Evolutionary conservation across 371 early-diverging fungal genomes (phyloP).

Genomic region (Smittium mucronatum): DNA sequence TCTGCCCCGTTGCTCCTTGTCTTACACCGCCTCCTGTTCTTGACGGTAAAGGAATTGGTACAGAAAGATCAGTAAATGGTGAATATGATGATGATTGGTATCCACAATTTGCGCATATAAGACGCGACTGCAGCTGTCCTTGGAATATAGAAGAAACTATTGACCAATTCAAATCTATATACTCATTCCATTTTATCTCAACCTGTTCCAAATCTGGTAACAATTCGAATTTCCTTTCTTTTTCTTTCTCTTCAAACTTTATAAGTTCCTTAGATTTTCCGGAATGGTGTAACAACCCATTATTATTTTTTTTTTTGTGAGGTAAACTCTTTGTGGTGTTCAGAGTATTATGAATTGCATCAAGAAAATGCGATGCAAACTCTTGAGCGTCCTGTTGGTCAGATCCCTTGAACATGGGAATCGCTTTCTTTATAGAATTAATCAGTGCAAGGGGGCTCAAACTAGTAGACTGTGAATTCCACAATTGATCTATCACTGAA

Average conservation of each 20-base stretch:
- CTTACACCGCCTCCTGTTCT: background rate
- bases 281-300: constrained; percentile 11
- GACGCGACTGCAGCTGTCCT: constrained; percentile 56
- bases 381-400: constrained; percentile 94
- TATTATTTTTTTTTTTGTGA: constrained; percentile 7
- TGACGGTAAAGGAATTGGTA: constrained; percentile 68
- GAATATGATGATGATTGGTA: constrained; percentile 79
- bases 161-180: constrained; percentile 26
- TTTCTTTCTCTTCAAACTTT: constrained; percentile 16
- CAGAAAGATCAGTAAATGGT: constrained; percentile 78
- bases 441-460: constrained; percentile 44
- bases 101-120: constrained; percentile 24
- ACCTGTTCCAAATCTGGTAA: constrained; percentile 27
- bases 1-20: background rate
- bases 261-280: constrained; percentile 11
- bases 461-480: constrained; percentile 28
- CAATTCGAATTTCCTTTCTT: constrained; percentile 24
- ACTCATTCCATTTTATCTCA: constrained; percentile 18
- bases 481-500: constrained; percentile 28
- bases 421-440: constrained; percentile 20
- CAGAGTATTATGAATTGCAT: constrained; percentile 86
- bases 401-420: constrained; percentile 27
- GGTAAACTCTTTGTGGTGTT: constrained; percentile 14
- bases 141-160: constrained; percentile 51
- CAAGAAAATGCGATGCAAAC: constrained; percentile 76